Evolutionary conservation across 202 grass and related monocot species (phyloP).

Genomic region (Brachypodium distachyon): DNA sequence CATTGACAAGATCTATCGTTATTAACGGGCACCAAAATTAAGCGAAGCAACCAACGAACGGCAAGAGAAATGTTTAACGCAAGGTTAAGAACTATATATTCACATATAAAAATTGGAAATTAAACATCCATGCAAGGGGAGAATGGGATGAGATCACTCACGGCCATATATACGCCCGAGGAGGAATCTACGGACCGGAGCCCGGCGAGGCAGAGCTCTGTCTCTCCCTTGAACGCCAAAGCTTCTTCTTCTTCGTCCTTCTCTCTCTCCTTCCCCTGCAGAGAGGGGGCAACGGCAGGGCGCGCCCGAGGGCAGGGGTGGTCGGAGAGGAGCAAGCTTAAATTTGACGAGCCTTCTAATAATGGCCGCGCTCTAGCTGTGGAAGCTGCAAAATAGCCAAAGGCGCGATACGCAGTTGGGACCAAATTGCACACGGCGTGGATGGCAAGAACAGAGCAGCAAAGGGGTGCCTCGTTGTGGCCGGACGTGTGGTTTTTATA

Average conservation of each 20-base stretch:
- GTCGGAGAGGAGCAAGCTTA: not conserved
- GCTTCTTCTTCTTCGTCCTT: not conserved
- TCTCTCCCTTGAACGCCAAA: not conserved
- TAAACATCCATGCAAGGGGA: not conserved
- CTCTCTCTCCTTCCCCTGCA: slow-evolving; percentile 4
- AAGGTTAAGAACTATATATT: too few species aligned
- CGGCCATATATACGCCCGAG: slow-evolving; percentile 36
- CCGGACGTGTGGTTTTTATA: too few species aligned
- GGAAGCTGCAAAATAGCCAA: not conserved
- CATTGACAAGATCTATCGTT: too few species aligned
- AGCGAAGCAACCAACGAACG: not conserved
- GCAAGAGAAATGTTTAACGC: too few species aligned
- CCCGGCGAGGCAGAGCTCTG: not conserved
- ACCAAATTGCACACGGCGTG: too few species aligned
- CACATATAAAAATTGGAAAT: too few species aligned
- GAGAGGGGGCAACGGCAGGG: slow-evolving; percentile 17
- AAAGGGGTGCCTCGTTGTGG: not conserved
- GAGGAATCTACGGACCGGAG: not conserved
- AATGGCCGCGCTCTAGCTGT: not conserved
- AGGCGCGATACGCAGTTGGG: too few species aligned
- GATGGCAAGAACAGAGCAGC: not conserved
- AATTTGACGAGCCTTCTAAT: slow-evolving; percentile 32
- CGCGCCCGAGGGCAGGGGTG: not conserved
- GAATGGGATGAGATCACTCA: slow-evolving; percentile 6
- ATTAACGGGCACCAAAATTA: not conserved